Evolutionary conservation across 306 rosid genomes (phyloP), one percentile per base, ranked within the genome.

Genomic region (Inga laurina): DNA sequence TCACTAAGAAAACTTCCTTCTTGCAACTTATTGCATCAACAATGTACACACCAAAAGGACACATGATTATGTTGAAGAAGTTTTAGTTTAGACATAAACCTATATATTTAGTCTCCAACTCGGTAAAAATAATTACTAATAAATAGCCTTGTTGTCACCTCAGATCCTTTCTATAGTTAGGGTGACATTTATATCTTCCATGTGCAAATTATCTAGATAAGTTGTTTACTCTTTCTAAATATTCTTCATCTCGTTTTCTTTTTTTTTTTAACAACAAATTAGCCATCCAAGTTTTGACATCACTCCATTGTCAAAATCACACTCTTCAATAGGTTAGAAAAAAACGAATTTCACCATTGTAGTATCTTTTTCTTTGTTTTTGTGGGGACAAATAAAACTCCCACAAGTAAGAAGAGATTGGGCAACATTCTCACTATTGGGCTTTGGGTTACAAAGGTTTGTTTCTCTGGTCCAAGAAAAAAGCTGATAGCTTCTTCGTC

Each of bases 301-400:
- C 70, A 67, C 77, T 82, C 59, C 61, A 7, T 12, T 54, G 56
- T 67, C 77, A 82, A 75, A 35, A 66, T 51, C 8, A 37, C 85
- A 39, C 85, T 75, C 57, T 82, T 75, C 70, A 82, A 82, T 52
- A 18, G 76, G 76, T 65, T 30, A 2, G 15, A 27, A 30, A 3
- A 59, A n/a, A n/a, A 59, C 32, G 2, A 10, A n/a, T 59, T 22
- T 59, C 5, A 57, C 30, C 1, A 22, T 59, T 10, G 43, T 30
- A 2, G n/a, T 10, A 12, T 14, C 19, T 4, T 12, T 30, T 61
- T 61, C 30, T 24, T 61, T 11, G 3, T 59, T 22, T 8, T 14
- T 14, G 37, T 35, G 37, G 37, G 54, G 30, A 30, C 16, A 65
- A 65, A 65, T 11, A 4, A 4, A 65, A 30, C 9, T 64, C 37